Conservation (phyloP, 148 eudicot genomes). For the Rhododendron williamsianum region DNA sequence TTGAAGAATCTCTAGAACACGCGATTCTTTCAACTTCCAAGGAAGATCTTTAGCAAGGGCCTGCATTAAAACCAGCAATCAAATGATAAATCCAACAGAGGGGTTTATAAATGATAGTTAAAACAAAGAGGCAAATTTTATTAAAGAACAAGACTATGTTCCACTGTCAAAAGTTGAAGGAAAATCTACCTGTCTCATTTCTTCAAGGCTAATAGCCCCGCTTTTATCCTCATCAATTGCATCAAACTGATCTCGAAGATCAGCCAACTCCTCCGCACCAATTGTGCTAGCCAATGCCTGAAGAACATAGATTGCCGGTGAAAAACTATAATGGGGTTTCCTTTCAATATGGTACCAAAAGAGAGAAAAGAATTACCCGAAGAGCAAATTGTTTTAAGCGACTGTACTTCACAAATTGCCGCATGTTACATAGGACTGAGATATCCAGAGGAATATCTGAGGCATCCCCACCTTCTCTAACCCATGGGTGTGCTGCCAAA, state of each 20-base stretch:
- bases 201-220: constrained; percentile 90
- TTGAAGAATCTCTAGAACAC: constrained; percentile 82
- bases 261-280: constrained; percentile 67
- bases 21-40: constrained; percentile 81
- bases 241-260: constrained; percentile 89
- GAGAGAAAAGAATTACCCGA: constrained; percentile 38
- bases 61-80: constrained; percentile 30
- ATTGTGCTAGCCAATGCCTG: constrained; percentile 93
- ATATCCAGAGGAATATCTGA: constrained; percentile 89
- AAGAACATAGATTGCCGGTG: not conserved
- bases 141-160: not conserved
- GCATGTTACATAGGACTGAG: constrained; percentile 78
- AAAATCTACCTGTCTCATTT: constrained; percentile 79
- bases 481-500: constrained; percentile 91
- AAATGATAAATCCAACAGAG: not conserved
- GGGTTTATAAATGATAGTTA: not conserved
- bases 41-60: constrained; percentile 96
- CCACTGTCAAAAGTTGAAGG: constrained; percentile 5
- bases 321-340: not conserved
- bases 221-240: constrained; percentile 90
- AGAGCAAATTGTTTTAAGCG: constrained; percentile 92
- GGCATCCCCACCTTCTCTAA: constrained; percentile 94
- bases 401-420: constrained; percentile 88
- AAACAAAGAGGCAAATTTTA: not conserved
- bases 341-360: not conserved